Evolutionary conservation across 257 asterid genomes (phyloP), one percentile per base, ranked within the genome.

Genomic region (Forsythia viridissima): DNA sequence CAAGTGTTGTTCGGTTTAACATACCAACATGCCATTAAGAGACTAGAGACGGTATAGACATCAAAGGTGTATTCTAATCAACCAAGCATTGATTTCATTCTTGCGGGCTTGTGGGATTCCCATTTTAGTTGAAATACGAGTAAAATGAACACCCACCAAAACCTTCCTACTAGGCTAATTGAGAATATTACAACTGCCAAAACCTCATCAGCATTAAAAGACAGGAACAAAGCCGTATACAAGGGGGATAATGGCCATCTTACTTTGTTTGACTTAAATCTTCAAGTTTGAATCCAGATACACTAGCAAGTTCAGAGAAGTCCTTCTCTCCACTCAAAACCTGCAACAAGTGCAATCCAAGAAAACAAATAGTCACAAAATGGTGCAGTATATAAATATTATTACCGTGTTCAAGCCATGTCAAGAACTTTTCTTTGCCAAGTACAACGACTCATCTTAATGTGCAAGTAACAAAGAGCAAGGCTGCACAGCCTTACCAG

Each of bases 321-420:
- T 86, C 83, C 86, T 87, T 86, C 80, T 86, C 92, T 76, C 98
- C 98, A 61, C 86, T 87, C 82, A 89, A 81, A 79, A 94, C 90
- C 98, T 91, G 92, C 80, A 81, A 66, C 6, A 81, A 44, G 81
- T 48, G 72, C 9, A 70, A 67, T 11, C 24, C 66, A 24, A 59
- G 72, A 18, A 48, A 63, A 72, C 18, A 38, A 80, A 79, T 70
- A 61, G 66, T 48, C 36, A 57, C 48, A 39, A 80, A 20, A 38
- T 16, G 30, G 15, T 61, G 41, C 13, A 36, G 52, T 65, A 78
- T 36, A 70, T 59, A 39, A 78, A 61, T 24, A 30, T 52, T 13
- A 41, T 13, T 44, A 37, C 13, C 24, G 37, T 4, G 5, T 43
- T 15, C 37, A 42, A 55, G 76, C 68, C 36, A 68, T 37, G 37